Evolutionary conservation across 1,139 yeast species (phyloP).

Genomic region (Yamadazyma spencermartinsiae): DNA sequence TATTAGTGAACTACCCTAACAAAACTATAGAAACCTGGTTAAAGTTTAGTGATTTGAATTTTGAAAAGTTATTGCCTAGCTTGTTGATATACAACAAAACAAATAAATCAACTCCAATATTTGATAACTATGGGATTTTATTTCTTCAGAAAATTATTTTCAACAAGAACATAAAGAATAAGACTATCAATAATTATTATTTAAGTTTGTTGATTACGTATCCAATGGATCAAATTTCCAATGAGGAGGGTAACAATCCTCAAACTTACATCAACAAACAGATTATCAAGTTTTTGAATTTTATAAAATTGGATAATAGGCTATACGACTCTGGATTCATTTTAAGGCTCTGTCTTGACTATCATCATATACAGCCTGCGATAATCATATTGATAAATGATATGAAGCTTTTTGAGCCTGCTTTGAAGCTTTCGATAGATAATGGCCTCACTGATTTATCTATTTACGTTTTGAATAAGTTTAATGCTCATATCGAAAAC

Average conservation of each 20-base stretch:
- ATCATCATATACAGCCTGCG: conserved; percentile 62
- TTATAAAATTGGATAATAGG: conserved; percentile 21
- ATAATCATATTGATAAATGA: conserved; percentile 66
- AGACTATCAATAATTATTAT: conserved; percentile 67
- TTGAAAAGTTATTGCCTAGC: conserved; percentile 71
- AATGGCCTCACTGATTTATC: conserved; percentile 62
- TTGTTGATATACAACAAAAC: conserved; percentile 64
- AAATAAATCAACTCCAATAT: conserved; percentile 26
- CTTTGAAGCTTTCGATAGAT: conserved; percentile 70
- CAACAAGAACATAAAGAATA: conserved; percentile 48
- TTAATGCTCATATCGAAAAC: conserved; percentile 25
- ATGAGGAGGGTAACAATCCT: conserved; percentile 20
- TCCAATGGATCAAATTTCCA: conserved; percentile 24
- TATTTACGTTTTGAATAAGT: conserved; percentile 36
- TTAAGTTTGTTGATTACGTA: conserved; percentile 70
- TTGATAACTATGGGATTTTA: conserved; percentile 62
- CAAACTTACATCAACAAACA: conserved; percentile 31
- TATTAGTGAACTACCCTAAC: conserved; percentile 68
- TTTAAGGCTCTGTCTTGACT: conserved; percentile 67
- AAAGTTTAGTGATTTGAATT: conserved; percentile 49
- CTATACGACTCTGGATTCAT: conserved; percentile 71
- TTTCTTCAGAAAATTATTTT: conserved; percentile 63
- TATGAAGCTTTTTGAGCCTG: conserved; percentile 74
- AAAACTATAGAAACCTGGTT: conserved; percentile 82
- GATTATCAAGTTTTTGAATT: conserved; percentile 31